These are phyloP conservation scores for Typha latifolia DNA, from an alignment of 176 grass and related monocot species.

Conservation along the genomic window DNA sequence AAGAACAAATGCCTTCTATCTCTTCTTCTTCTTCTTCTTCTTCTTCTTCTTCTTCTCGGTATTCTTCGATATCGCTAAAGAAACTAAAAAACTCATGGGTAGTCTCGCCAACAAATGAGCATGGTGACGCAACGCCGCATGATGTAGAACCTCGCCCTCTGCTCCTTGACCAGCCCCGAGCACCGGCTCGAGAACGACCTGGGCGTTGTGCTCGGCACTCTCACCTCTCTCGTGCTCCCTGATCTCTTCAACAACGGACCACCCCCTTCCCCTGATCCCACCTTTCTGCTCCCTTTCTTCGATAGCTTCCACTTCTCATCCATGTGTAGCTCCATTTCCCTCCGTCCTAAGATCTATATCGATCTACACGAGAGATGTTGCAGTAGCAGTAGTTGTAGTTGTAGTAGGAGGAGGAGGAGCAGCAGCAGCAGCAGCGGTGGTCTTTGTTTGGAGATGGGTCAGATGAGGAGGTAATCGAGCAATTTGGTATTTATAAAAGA, in stretches of 20 bases:
- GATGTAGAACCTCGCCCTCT: constrained; percentile 47
- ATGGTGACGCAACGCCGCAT: constrained; percentile 57
- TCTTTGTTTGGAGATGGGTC: background rate
- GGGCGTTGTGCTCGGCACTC: background rate
- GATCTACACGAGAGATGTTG: too few species aligned
- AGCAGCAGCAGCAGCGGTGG: too few species aligned
- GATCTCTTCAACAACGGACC: constrained; percentile 50
- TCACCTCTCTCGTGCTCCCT: constrained; percentile 50
- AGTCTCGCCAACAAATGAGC: constrained; percentile 60
- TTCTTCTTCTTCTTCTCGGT: background rate
- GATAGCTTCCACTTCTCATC: constrained; percentile 96
- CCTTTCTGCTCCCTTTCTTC: constrained; percentile 69
- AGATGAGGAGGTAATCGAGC: background rate
- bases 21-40: background rate
- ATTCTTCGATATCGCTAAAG: background rate
- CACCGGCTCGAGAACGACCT: constrained; percentile 73
- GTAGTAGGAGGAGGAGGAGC: too few species aligned
- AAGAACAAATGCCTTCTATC: background rate
- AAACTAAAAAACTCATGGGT: background rate
- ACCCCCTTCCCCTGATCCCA: constrained; percentile 2
- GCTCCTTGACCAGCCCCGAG: constrained; percentile 35
- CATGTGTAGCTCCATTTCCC: constrained; percentile 49
- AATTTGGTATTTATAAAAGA: background rate
- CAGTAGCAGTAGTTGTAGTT: too few species aligned
- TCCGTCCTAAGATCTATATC: too few species aligned